phyloP scores from a whole-genome alignment of 2,329 filamentous ascomycete species.

The Sordariomycetes sp. region DNA sequence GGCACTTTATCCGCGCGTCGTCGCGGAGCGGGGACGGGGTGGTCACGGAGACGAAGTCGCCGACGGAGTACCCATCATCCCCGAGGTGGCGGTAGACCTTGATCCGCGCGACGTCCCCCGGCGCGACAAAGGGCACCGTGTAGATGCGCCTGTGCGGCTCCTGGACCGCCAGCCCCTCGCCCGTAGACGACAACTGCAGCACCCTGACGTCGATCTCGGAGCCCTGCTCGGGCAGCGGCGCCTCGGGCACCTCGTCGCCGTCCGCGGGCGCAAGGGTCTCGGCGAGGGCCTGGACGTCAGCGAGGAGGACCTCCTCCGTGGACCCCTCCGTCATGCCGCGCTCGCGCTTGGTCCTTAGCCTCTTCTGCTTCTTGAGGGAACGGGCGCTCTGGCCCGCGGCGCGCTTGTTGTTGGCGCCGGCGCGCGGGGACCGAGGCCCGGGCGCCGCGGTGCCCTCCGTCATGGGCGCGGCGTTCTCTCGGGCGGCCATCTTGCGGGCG shows the following conservation, averaged over 20 bases:
- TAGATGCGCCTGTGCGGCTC: conserved; percentile 45
- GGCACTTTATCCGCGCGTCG: conserved; percentile 63
- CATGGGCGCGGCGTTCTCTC: background rate
- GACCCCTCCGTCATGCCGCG: conserved; percentile 48
- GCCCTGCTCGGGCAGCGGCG: conserved; percentile 48
- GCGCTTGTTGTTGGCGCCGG: background rate
- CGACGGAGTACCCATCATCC: conserved; percentile 52
- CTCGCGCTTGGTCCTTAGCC: conserved; percentile 45
- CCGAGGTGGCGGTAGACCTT: conserved; percentile 66
- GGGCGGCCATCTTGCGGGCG: background rate
- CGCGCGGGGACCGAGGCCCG: background rate
- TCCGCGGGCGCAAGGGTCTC: conserved; percentile 13
- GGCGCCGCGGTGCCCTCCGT: background rate
- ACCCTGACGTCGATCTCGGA: conserved; percentile 76
- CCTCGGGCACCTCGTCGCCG: conserved; percentile 9
- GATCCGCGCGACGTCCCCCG: conserved; percentile 68
- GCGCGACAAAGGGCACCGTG: conserved; percentile 76
- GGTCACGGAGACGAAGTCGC: conserved; percentile 71
- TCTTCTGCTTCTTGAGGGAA: conserved; percentile 27
- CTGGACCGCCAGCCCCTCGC: conserved; percentile 75
- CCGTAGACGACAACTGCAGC: conserved; percentile 72
- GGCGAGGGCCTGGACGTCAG: conserved; percentile 46
- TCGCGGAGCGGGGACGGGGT: conserved; percentile 64
- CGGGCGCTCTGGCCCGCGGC: background rate
- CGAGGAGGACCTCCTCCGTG: conserved; percentile 51